These are phyloP conservation scores for Neurospora sp. DNA, from an alignment of 495 filamentous ascomycete species.

Conservation along the genomic window DNA sequence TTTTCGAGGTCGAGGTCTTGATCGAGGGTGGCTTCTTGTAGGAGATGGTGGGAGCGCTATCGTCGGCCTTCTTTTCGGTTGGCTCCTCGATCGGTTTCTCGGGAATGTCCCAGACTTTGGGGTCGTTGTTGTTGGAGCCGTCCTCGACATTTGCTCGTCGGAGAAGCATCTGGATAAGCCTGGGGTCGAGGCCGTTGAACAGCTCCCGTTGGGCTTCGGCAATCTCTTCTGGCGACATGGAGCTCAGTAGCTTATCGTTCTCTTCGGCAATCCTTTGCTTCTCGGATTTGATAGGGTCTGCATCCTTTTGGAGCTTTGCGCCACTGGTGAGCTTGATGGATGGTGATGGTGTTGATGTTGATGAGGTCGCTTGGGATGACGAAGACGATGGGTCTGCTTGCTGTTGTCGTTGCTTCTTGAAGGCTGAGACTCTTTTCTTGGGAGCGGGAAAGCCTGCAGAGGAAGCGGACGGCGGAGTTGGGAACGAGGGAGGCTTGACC, in stretches of 20 bases:
- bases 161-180: conserved; percentile 64
- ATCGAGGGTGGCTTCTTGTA: not conserved
- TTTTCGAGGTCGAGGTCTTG: not conserved
- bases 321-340: not conserved
- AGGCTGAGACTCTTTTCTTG: conserved; percentile 69
- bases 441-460: conserved; percentile 77
- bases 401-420: conserved; percentile 56
- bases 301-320: not conserved
- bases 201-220: conserved; percentile 66
- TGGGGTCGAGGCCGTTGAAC: conserved; percentile 55
- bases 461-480: conserved; percentile 43
- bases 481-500: conserved; percentile 52
- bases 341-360: not conserved
- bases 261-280: conserved; percentile 66
- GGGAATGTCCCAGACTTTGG: not conserved
- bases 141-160: conserved; percentile 73
- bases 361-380: not conserved
- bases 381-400: not conserved
- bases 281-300: conserved; percentile 38
- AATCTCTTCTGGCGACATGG: conserved; percentile 78
- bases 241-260: conserved; percentile 61
- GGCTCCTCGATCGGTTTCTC: conserved; percentile 6
- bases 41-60: not conserved
- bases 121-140: not conserved
- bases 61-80: not conserved